Base-by-base conservation (phyloP, 2,329 filamentous ascomycete genomes). In the Acarospora socialis region DNA sequence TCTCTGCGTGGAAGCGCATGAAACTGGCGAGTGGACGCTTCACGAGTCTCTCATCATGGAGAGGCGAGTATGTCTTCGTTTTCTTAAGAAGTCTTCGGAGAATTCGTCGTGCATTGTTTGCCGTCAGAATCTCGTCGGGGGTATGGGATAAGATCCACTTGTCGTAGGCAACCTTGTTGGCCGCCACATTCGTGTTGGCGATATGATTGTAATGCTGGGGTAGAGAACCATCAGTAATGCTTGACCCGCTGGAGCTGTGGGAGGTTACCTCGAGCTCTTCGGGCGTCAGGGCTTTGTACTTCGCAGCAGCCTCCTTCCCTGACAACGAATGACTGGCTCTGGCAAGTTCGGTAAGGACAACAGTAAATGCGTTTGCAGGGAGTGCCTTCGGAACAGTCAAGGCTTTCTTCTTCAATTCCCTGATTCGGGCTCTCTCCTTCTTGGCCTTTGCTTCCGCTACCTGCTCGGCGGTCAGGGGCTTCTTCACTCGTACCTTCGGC, bases 81-180 rank as follows among this genome's bases (percentile, higher is more conserved):
- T 34, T 42, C 28, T 22, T 24, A 20, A 45, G 30, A 26, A 53
- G 39, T 16, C 37, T 45, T 1, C 34, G 32, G 6, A 62, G 48
- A n/a, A 32, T 41, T 17, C 22, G 36, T 21, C 75, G 68, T 7
- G 75, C 75, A 7, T 41, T 46, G 48, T 80, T 80, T 35, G 75
- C 74, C 3, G 57, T 36, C 27, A 55, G 56, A 43, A 80, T 77
- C 45, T 75, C 49, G 4, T 67, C 55, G 7, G 69, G 63, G 2
- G 68, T 68, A 45, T 73, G 52, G 3, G 50, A 53, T 19, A 63
- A 49, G 13, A 79, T 49, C 69, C 70, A 80, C 36, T 59, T 47
- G 18, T 65, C 54, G 46, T 64, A 66, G 9, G 54, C 56, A 13
- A 54, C 52, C 13, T 49, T 42, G 30, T 63, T 63, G 9, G 55